Percentiles rank a stretch among this genome's conserved stretches.
Evolutionary conservation across 176 grass and related monocot species (phyloP).

Genomic region (Saccharum officinarum): DNA sequence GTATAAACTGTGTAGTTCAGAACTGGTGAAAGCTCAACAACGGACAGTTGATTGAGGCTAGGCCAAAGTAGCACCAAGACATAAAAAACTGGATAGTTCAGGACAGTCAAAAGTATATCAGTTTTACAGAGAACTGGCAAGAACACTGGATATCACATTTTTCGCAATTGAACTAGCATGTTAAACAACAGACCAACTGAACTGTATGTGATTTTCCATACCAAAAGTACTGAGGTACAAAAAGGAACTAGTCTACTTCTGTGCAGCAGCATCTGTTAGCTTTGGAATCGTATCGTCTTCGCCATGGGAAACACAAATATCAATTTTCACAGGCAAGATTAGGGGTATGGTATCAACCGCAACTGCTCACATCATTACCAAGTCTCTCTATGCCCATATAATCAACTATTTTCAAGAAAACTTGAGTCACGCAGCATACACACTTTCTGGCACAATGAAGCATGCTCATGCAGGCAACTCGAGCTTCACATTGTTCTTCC

Average conservation of each 20-base stretch:
- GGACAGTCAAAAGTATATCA: not conserved
- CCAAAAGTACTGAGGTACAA: constrained; percentile 8
- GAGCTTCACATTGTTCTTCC: constrained; percentile 97
- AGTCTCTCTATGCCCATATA: constrained; percentile 28
- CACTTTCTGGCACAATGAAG: not conserved
- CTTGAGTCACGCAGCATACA: not conserved
- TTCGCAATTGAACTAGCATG: not conserved
- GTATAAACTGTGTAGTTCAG: not conserved
- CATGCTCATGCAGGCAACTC: constrained; percentile 79
- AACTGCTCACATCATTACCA: constrained; percentile 33
- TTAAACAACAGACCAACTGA: constrained; percentile 26
- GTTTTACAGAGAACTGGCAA: not conserved
- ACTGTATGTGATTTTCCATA: constrained; percentile 15
- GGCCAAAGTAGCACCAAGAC: not conserved
- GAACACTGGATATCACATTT: not conserved
- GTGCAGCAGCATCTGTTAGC: constrained; percentile 45
- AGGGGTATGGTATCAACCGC: constrained; percentile 9
- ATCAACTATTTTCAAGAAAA: constrained; percentile 33
- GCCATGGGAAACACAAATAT: constrained; percentile 32
- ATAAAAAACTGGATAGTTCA: not conserved
- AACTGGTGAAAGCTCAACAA: not conserved
- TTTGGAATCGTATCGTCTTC: constrained; percentile 31
- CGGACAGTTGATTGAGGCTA: not conserved
- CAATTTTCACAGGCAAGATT: constrained; percentile 21
- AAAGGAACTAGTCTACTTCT: constrained; percentile 43